phyloP scores from a whole-genome alignment of 78 protist species.

The Emiliania huxleyi region DNA sequence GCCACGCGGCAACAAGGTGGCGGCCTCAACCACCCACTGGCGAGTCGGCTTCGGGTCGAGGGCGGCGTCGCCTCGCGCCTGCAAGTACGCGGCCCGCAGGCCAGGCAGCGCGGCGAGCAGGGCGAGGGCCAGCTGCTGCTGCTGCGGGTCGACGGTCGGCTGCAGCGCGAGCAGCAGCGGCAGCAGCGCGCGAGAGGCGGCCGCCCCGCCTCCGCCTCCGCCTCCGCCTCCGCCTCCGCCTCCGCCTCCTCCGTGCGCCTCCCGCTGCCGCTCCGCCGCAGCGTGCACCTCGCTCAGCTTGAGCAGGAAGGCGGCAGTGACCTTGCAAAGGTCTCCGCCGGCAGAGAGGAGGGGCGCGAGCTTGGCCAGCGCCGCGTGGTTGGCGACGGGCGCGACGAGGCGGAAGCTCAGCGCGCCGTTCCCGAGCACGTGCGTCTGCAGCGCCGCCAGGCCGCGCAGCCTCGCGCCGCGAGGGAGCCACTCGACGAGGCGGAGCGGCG shows the following conservation, averaged over 20 bases:
- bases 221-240: too few relatives aligned
- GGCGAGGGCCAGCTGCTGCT: neutral
- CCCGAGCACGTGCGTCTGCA: neutral
- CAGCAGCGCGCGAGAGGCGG: neutral
- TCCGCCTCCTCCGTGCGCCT: too few relatives aligned
- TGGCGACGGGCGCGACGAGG: neutral
- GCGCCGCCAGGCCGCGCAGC: neutral
- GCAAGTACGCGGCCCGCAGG: neutral
- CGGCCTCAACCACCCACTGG: neutral
- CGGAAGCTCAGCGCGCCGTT: neutral
- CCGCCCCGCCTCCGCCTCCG: too few relatives aligned
- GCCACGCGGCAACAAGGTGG: neutral
- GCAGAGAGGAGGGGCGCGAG: neutral
- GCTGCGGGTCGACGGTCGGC: neutral
- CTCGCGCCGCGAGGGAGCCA: neutral
- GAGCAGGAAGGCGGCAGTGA: neutral
- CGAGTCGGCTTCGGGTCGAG: neutral
- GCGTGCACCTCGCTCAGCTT: neutral
- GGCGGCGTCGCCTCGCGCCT: neutral
- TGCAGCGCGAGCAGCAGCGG: neutral
- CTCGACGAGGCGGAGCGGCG: neutral
- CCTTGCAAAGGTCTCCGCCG: neutral
- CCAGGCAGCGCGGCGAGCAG: neutral
- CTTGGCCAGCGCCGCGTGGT: neutral
- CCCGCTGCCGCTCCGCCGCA: neutral